These are phyloP conservation scores for Simplicillium sp. DNA, from an alignment of 2,329 filamentous ascomycete species.

Conservation along the genomic window DNA sequence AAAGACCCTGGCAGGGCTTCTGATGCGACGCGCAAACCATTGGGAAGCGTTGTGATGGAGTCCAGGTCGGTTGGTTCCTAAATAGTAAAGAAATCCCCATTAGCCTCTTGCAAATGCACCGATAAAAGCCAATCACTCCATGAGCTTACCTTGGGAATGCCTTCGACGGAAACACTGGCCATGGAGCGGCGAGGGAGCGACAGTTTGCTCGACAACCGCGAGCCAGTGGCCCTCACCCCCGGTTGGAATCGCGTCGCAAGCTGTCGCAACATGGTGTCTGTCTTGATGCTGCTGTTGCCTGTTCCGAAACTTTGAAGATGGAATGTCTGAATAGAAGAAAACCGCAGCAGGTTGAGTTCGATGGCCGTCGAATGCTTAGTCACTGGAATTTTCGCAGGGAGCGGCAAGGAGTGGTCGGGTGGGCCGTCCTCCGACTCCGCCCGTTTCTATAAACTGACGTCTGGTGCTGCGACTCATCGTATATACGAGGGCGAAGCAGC, in stretches of 20 bases:
- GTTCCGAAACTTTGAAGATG: no score
- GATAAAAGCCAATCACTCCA: no score
- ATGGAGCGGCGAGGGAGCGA: slow-evolving; percentile 15
- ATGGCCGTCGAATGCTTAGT: no score
- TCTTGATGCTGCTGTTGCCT: slow-evolving; percentile 1
- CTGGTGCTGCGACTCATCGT: no score
- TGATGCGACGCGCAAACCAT: slow-evolving; percentile 89
- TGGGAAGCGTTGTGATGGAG: slow-evolving; percentile 76
- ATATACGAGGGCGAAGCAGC: no score
- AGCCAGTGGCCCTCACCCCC: slow-evolving; percentile 13
- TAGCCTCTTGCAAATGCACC: not conserved
- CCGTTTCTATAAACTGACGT: no score
- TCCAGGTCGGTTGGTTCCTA: slow-evolving; percentile 77
- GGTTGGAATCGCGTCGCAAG: slow-evolving; percentile 21
- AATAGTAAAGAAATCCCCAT: not conserved
- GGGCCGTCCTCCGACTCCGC: no score
- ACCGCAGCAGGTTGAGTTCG: no score
- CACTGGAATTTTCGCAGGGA: no score
- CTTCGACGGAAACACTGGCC: slow-evolving; percentile 24
- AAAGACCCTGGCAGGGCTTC: slow-evolving; percentile 93
- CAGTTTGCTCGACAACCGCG: slow-evolving; percentile 13
- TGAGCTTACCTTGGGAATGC: slow-evolving; percentile 21
- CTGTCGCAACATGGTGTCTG: slow-evolving; percentile 23
- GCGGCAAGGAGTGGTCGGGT: no score
- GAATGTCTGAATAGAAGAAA: no score